These are phyloP conservation scores for Rhizodiscina lignyota DNA, from an alignment of 495 filamentous ascomycete species.

Conservation along the genomic window DNA sequence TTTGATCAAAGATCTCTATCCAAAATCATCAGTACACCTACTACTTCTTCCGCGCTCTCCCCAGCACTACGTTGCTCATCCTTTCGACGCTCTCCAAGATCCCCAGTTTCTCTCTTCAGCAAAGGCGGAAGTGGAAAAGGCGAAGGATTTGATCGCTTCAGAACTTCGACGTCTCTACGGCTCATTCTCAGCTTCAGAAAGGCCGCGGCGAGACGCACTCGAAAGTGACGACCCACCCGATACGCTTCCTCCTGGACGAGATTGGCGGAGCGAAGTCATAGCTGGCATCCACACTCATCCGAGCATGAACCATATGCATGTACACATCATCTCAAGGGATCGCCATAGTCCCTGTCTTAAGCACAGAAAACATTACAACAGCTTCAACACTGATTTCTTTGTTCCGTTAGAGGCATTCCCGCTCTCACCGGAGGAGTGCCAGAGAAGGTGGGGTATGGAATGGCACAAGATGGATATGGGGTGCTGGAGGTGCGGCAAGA, in stretches of 20 bases:
- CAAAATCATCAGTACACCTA: constrained; percentile 70
- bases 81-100: constrained; percentile 65
- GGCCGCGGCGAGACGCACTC: constrained; percentile 31
- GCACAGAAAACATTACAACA: constrained; percentile 82
- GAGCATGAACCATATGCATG: constrained; percentile 84
- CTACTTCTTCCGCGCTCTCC: constrained; percentile 69
- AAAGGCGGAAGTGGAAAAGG: constrained; percentile 37
- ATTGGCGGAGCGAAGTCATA: constrained; percentile 64
- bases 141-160: constrained; percentile 46
- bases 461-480: constrained; percentile 45
- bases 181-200: constrained; percentile 41
- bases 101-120: constrained; percentile 50
- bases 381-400: constrained; percentile 79
- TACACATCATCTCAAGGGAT: constrained; percentile 73
- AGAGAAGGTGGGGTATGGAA: too few species aligned
- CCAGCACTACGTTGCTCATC: constrained; percentile 44
- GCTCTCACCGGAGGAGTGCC: constrained; percentile 42
- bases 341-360: constrained; percentile 51
- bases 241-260: constrained; percentile 48
- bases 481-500: constrained; percentile 74
- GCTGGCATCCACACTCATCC: constrained; percentile 73
- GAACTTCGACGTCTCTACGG: constrained; percentile 65
- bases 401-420: constrained; percentile 70
- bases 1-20: constrained; percentile 65
- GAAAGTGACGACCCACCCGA: constrained; percentile 14